Evolutionary conservation across 2,329 filamentous ascomycete species (phyloP), one percentile per base, ranked within the genome.

Genomic region (Aspergillus chevalieri): DNA sequence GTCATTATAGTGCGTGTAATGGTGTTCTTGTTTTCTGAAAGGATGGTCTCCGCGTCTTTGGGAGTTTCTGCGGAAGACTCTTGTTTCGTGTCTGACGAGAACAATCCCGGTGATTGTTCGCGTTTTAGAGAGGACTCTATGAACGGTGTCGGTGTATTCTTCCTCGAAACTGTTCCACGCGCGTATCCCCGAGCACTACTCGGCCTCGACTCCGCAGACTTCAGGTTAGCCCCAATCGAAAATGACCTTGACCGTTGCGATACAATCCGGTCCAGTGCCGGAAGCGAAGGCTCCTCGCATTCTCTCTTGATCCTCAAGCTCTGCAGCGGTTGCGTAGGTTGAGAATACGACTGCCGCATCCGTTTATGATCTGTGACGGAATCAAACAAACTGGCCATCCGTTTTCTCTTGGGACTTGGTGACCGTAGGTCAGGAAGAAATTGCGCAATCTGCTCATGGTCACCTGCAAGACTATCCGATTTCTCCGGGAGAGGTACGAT

Each of bases 1-100:
- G 70, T 73, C 47, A 73, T 52, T 6, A 72, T 71, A 2, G 68
- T 73, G 43, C 70, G 67, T 7, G 67, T 70, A 28, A 73, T 67
- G 17, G 68, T 58, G 38, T 66, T 65, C 50, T 73, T 73, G 43
- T 73, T 73, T 24, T 69, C 58, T 1, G 65, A 48, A 41, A 71
- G 59, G 14, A 68, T 56, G 3, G 52, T 54, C 33, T 65, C 65
- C 0, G 59, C 48, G 44, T 61, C 58, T 46, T 65, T 66, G 1
- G 62, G 56, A 17, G 47, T 45, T 6, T 57, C 47, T 8, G 46
- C 46, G 7, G 44, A 26, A n/a, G 34, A 17, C 15, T 15, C n/a
- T 17, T 36, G 34, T 36, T 36, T 21, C 10, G 17, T 12, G 14
- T 62, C 57, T 15, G 49, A 47, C 8, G 59, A 52, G 6, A 53